These are phyloP conservation scores for Aspergillus egyptiacus DNA, from an alignment of 495 filamentous ascomycete species.

Conservation along the genomic window DNA sequence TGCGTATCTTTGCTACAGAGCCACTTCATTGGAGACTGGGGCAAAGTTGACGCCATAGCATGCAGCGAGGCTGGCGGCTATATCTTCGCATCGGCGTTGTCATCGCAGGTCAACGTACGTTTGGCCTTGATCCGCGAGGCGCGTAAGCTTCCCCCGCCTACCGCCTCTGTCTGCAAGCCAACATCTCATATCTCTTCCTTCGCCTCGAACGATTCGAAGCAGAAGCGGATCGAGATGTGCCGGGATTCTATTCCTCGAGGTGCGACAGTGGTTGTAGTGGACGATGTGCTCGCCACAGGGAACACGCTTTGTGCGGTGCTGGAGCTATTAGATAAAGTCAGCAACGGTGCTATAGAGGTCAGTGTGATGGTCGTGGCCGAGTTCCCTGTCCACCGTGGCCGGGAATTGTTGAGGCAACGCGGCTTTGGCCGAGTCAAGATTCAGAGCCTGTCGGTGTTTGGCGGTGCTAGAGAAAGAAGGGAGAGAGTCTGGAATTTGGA, in stretches of 20 bases:
- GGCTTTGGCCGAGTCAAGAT: constrained; percentile 53
- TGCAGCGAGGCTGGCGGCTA: constrained; percentile 56
- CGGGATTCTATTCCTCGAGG: constrained; percentile 38
- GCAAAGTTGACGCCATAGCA: constrained; percentile 39
- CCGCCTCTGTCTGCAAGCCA: constrained; percentile 43
- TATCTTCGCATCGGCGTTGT: constrained; percentile 51
- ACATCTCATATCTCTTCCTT: constrained; percentile 53
- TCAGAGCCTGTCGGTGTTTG: constrained; percentile 56
- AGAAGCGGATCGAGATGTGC: constrained; percentile 49
- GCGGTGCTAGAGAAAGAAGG: constrained; percentile 7
- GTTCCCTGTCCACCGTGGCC: constrained; percentile 55
- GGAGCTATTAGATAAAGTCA: constrained; percentile 43
- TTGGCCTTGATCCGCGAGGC: constrained; percentile 52
- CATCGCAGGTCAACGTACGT: constrained; percentile 38
- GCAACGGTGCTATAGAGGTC: constrained; percentile 38
- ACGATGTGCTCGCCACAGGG: constrained; percentile 60
- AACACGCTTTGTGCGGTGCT: constrained; percentile 54
- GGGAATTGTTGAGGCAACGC: constrained; percentile 42
- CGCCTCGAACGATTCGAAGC: constrained; percentile 23
- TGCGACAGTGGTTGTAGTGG: constrained; percentile 51
- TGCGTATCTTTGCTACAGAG: constrained; percentile 49
- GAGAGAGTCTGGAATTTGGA: neutral
- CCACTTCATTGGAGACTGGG: constrained; percentile 48
- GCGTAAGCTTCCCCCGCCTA: constrained; percentile 56
- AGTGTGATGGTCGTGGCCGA: constrained; percentile 55